Percentiles rank a stretch among this genome's conserved stretches.
Evolutionary conservation across 2,329 filamentous ascomycete species (phyloP).

Genomic region (Boeremia lycopersici): DNA sequence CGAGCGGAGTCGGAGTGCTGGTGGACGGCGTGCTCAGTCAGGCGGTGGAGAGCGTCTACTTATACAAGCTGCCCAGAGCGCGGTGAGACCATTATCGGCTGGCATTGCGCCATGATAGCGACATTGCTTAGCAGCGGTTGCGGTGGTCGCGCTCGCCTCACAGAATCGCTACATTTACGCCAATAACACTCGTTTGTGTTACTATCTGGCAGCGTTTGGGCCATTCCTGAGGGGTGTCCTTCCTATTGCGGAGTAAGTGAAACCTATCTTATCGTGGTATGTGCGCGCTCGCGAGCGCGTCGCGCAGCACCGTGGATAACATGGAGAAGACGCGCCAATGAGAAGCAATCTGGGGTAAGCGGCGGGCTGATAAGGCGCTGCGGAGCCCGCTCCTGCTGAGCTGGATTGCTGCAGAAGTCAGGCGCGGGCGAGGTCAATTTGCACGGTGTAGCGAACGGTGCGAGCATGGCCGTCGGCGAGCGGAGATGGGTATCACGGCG

Average conservation of each 20-base stretch:
- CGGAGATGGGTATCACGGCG: too few species aligned
- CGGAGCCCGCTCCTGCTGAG: slow-evolving; percentile 1
- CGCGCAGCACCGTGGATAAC: slow-evolving; percentile 30
- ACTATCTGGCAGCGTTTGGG: slow-evolving; percentile 22
- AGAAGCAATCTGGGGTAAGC: slow-evolving; percentile 11
- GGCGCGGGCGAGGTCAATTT: background rate
- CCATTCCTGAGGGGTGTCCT: slow-evolving; percentile 25
- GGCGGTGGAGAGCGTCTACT: slow-evolving; percentile 9
- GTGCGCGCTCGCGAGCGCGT: slow-evolving; percentile 27
- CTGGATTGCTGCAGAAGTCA: slow-evolving; percentile 2
- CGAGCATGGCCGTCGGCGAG: slow-evolving; percentile 15
- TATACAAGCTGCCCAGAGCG: slow-evolving; percentile 11
- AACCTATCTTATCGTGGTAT: slow-evolving; percentile 41
- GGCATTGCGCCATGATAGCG: slow-evolving; percentile 48
- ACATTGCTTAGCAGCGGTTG: slow-evolving; percentile 31
- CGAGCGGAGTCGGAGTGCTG: slow-evolving; percentile 9
- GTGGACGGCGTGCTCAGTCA: background rate
- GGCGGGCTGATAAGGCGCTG: slow-evolving; percentile 28
- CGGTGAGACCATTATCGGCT: slow-evolving; percentile 41
- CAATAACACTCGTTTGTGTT: slow-evolving; percentile 33
- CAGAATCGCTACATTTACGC: slow-evolving; percentile 22
- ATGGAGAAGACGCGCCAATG: slow-evolving; percentile 22
- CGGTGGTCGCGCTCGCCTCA: slow-evolving; percentile 24
- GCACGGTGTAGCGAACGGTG: background rate
- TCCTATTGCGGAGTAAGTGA: slow-evolving; percentile 43